Base-by-base conservation (phyloP, 179 eudicot species). In the Vitellaria paradoxa region DNA sequence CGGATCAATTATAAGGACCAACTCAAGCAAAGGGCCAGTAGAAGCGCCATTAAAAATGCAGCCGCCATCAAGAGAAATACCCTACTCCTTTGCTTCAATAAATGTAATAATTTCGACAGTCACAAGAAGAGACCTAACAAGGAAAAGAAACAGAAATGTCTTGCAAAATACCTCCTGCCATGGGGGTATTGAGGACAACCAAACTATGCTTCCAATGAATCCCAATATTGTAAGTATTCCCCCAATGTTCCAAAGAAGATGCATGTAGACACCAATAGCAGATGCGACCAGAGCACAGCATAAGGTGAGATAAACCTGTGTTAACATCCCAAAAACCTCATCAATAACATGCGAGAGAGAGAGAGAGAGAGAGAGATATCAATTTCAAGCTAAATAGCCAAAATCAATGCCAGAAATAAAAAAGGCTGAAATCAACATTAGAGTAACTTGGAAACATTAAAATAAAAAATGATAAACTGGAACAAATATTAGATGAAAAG, bases 201-300 rank as follows among this genome's bases (percentile, higher is more conserved):
- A 62, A 24, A 20, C 65, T 21, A 62, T 62, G 65, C 24, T 62
- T 23, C 65, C 65, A 21, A 62, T 62, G 65, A 62, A 62, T 62
- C 30, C 65, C 20, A 62, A 21, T 62, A 12, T 20, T 62, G 65
- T 62, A 3, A 62, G 26, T 62, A 62, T 62, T 8, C 65, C 30
- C 30, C 65, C 65, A 62, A 21, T 62, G 65, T 62, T 62, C 30
- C 61, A 56, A 17, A 12, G 18, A 17, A 62, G 30, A 62, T 62
- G 65, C 10, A 20, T 20, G 37, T 0, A 21, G 65, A 62, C 30
- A n/a, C 65, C 65, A 62, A 21, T 2, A 62, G 37, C 11, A 7
- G 30, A 23, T n/a, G 65, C 18, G 6, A 59, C 5, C 62, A 59
- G 62, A 59, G 62, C 15, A 15, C 21, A 23, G 30, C 3, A 21